These are phyloP conservation scores for Penicillium daleae DNA, from an alignment of 495 filamentous ascomycete genomes.

Conservation along the genomic window DNA sequence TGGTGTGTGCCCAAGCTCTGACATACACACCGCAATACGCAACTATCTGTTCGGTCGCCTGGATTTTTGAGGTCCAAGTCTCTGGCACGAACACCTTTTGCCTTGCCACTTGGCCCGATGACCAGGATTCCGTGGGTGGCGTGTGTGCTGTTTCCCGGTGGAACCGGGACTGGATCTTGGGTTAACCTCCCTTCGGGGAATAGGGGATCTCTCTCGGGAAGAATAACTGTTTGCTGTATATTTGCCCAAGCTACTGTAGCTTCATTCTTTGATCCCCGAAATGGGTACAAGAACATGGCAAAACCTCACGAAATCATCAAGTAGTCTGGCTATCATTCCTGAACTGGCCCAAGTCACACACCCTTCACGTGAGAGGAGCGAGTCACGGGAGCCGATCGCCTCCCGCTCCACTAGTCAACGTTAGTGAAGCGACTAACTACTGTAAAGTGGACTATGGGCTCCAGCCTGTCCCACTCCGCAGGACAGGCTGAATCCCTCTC, in stretches of 20 bases:
- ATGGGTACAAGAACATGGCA: not conserved
- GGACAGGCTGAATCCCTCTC: not conserved
- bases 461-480: not conserved
- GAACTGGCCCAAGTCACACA: not conserved
- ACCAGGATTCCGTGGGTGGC: constrained; percentile 8
- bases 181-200: not conserved
- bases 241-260: not conserved
- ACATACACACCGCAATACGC: not conserved
- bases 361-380: constrained; percentile 1
- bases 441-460: not conserved
- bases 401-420: constrained; percentile 9
- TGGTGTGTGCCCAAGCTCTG: not conserved
- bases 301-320: not conserved
- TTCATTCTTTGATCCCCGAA: no score
- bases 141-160: constrained; percentile 4
- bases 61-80: not conserved
- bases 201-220: constrained; percentile 5
- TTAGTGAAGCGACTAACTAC: not conserved
- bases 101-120: constrained; percentile 5
- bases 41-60: no score
- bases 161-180: not conserved
- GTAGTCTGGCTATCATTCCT: not conserved
- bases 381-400: constrained; percentile 8
- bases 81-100: constrained; percentile 1
- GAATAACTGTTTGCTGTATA: not conserved